These are phyloP conservation scores for Ustilago shanxiensis DNA, from an alignment of 1,284 basidiomycete genomes.

Conservation along the genomic window DNA sequence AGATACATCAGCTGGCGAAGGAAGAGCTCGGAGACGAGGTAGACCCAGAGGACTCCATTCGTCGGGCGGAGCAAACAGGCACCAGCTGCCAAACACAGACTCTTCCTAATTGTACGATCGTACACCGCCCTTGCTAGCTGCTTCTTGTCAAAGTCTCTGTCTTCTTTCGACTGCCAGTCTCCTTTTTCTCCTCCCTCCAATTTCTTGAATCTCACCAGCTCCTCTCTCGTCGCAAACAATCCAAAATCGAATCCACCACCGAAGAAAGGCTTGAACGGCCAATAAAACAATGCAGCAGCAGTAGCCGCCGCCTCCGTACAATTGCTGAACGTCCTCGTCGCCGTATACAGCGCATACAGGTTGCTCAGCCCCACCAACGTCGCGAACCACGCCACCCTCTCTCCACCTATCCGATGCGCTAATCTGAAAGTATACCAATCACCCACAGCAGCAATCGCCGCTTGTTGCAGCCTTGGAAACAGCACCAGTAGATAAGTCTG, in stretches of 20 bases:
- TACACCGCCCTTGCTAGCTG: slow-evolving; percentile 19
- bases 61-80: slow-evolving; percentile 88
- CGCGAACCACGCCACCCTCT: slow-evolving; percentile 73
- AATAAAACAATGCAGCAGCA: slow-evolving; percentile 81
- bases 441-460: slow-evolving; percentile 81
- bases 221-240: slow-evolving; percentile 12
- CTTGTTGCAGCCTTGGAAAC: slow-evolving; percentile 83
- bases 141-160: slow-evolving; percentile 18
- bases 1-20: slow-evolving; percentile 17
- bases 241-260: slow-evolving; percentile 15
- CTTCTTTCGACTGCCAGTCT: slow-evolving; percentile 10
- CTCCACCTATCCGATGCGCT: slow-evolving; percentile 76
- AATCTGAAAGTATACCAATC: slow-evolving; percentile 82
- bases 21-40: slow-evolving; percentile 63
- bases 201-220: slow-evolving; percentile 2
- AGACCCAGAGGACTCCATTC: slow-evolving; percentile 86
- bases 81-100: slow-evolving; percentile 74
- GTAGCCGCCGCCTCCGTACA: slow-evolving; percentile 90
- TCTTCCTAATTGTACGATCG: slow-evolving; percentile 19
- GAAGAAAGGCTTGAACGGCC: slow-evolving; percentile 72
- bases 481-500: slow-evolving; percentile 66
- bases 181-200: slow-evolving; percentile 2
- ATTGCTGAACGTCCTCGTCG: slow-evolving; percentile 91
- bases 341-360: slow-evolving; percentile 85
- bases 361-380: slow-evolving; percentile 83